Percentiles rank a stretch among this genome's conserved stretches.
phyloP scores from a whole-genome alignment of 768 basidiomycete genomes.

The Naematelia encephala region DNA sequence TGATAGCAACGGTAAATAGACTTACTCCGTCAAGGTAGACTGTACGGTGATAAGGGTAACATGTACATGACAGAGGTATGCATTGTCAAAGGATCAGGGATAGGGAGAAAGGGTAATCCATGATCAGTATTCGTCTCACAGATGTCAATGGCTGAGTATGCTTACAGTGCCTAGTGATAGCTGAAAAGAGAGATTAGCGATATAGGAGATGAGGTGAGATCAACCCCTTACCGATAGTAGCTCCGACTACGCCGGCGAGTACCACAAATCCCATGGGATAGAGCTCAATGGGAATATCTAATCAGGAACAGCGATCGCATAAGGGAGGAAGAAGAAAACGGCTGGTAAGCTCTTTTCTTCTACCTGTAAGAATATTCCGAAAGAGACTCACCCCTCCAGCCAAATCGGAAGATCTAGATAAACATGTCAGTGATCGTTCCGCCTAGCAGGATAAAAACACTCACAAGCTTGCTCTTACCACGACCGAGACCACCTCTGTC shows the following conservation, averaged over 20 bases:
- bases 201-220: background rate
- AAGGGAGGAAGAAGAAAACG: background rate
- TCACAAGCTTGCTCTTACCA: slow-evolving; percentile 49
- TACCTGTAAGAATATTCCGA: background rate
- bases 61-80: no score
- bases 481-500: slow-evolving; percentile 12
- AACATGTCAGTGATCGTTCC: no score
- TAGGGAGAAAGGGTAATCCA: background rate
- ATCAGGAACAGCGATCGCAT: background rate
- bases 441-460: no score
- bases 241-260: slow-evolving; percentile 43
- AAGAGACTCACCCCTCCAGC: slow-evolving; percentile 35
- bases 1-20: no score
- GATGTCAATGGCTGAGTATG: slow-evolving; percentile 1
- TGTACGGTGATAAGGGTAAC: no score
- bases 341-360: background rate
- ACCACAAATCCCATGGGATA: slow-evolving; percentile 50
- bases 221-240: slow-evolving; percentile 35
- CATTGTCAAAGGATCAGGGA: no score
- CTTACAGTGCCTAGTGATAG: slow-evolving; percentile 35
- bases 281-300: slow-evolving; percentile 49
- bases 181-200: slow-evolving; percentile 5
- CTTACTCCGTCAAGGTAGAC: slow-evolving; percentile 47
- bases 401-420: slow-evolving; percentile 50
- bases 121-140: background rate